Evolutionary conservation across 1,284 basidiomycete genomes (phyloP), one percentile per base, ranked within the genome.

Genomic region (Ceratobasidium sp.): DNA sequence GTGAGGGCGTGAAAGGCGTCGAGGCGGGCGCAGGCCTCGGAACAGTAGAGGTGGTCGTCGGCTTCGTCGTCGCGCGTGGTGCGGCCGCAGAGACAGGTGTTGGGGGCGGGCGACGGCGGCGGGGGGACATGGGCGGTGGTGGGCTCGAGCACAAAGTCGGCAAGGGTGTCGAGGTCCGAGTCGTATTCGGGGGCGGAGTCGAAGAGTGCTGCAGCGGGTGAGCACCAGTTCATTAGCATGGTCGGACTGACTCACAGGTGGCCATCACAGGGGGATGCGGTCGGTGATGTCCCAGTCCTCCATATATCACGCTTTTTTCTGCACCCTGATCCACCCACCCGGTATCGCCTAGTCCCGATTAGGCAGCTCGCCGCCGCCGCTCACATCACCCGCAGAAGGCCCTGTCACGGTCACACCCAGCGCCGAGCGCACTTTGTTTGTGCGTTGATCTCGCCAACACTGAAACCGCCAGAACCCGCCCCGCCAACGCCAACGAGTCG

Each of bases 151-250:
- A 69, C 66, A 58, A 69, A 69, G 54, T 69, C 66, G 1, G 66
- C 66, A 22, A 69, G 53, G 24, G 66, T 69, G 39, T 69, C 66
- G 13, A 69, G 53, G 24, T 69, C 66, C 34, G 66, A 69, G 41
- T 69, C 66, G 43, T 69, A 69, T 53, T 69, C 66, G 16, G 66
- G 66, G 39, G 66, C 66, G 53, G 51, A 56, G 53, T 69, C 66
- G 66, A 69, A 69, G 49, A 68, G 64, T 34, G 64, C 64, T 68
- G 48, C 29, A 37, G 19, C 14, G 24, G 1, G 22, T 31, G 31
- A 54, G 43, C 49, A 34, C 2, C 8, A 11, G 63, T 13, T n/a
- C n/a, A 34, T 8, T 34, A 51, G 48, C 7, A 7, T 11, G 8
- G 16, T 62, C 16, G 34, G 19, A 54, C 13, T 41, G 49, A 68